Evolutionary conservation across 306 rosid genomes (phyloP), one percentile per base, ranked within the genome.

Genomic region (Sicyos edulis): DNA sequence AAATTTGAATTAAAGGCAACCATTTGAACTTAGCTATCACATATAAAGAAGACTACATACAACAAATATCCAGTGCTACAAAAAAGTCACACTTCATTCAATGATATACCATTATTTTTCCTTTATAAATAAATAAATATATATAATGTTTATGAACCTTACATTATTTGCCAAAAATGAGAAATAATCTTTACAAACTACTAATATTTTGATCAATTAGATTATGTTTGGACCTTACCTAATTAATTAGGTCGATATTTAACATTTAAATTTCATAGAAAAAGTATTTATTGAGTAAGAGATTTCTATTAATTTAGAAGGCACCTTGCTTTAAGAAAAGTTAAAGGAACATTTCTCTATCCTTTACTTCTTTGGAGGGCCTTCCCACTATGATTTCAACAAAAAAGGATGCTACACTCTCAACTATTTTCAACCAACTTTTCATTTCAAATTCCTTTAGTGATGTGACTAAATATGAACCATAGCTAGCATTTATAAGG

Each of bases 381-480:
- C 66, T 59, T 59, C 49, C 49, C 45, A 61, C 24, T 62, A 62
- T 9, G 24, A 62, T 62, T 16, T 34, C 24, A 34, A 37, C 69
- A 61, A 61, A 21, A 21, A n/a, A 8, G 20, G 10, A 53, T 53
- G 55, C 19, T 1, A 51, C 22, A 54, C 59, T 54, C 59, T 9
- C 59, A 17, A 54, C 26, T 8, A 54, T 54, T 54, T 6, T 8
- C 22, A 15, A 51, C 55, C 19, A 15, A 26, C 14, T 34, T 15
- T 42, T 42, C 21, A 1, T 32, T 34, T 32, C 19, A 4, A 15
- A 32, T 61, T 7, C 47, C n/a, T 32, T 15, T 16, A 32, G 47
- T 61, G 68, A 61, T 61, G 47, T 61, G 68, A 61, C 68, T 16
- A 32, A 32, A 61, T 15, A 61, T 15, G 13, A 61, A 61, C 21